Evolutionary conservation across 2,329 filamentous ascomycete species (phyloP).

Genomic region (Aspergillus uvarum): DNA sequence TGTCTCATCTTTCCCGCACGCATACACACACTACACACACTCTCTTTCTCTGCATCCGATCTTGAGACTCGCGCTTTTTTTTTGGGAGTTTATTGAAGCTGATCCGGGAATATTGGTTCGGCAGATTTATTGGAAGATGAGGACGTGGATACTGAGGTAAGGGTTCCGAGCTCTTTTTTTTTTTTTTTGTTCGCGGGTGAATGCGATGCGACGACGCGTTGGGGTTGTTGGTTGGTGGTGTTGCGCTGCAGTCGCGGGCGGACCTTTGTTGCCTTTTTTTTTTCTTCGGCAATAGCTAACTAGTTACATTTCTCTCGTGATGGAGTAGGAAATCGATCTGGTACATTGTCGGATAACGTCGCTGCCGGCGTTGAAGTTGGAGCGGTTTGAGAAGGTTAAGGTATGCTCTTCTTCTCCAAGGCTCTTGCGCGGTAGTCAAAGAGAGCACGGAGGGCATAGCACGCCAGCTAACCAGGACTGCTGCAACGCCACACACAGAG

Average conservation of each 20-base stretch:
- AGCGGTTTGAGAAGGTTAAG: slow-evolving; percentile 73
- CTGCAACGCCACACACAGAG: slow-evolving; percentile 42
- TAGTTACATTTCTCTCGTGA: not conserved
- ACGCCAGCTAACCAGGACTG: too few relatives aligned
- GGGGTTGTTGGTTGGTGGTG: too few relatives aligned
- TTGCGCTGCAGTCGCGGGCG: too few relatives aligned
- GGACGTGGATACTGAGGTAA: slow-evolving; percentile 54
- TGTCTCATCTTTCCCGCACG: not conserved
- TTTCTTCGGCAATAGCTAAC: not conserved
- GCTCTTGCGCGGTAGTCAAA: too few relatives aligned
- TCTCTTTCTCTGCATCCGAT: too few relatives aligned
- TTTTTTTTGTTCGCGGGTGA: not conserved
- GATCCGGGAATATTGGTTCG: not conserved
- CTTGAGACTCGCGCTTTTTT: too few relatives aligned
- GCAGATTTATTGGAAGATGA: slow-evolving; percentile 61
- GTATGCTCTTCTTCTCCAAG: slow-evolving; percentile 36
- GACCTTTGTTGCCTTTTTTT: too few relatives aligned
- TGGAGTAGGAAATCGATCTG: slow-evolving; percentile 74
- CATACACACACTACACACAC: too few relatives aligned
- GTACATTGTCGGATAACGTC: slow-evolving; percentile 83
- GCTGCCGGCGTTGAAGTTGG: slow-evolving; percentile 73
- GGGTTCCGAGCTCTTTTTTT: slow-evolving; percentile 3
- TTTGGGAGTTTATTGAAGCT: too few relatives aligned
- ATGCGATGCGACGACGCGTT: not conserved
- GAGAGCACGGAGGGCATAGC: too few relatives aligned